Percentiles rank a stretch among this genome's conserved stretches.
Evolutionary conservation across 2,329 filamentous ascomycete species (phyloP).

Genomic region (Xylariaceae sp.): DNA sequence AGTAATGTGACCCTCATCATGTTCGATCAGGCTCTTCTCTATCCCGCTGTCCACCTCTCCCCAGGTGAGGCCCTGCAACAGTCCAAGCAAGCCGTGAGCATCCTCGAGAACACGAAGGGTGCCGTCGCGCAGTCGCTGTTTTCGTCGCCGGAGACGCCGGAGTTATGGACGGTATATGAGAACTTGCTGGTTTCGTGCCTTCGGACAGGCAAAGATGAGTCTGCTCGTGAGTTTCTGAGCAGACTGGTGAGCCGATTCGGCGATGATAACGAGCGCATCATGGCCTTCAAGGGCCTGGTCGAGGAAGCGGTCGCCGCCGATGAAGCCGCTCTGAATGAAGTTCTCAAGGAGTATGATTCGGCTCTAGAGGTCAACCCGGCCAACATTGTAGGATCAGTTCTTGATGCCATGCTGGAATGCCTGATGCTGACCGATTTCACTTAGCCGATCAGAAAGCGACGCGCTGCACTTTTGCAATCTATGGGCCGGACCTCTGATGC

Average conservation of each 20-base stretch:
- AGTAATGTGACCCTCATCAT: slow-evolving; percentile 17
- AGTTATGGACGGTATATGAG: slow-evolving; percentile 81
- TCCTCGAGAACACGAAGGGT: slow-evolving; percentile 50
- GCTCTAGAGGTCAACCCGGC: slow-evolving; percentile 68
- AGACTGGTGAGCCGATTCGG: slow-evolving; percentile 78
- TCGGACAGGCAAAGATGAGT: slow-evolving; percentile 73
- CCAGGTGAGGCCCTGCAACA: slow-evolving; percentile 51
- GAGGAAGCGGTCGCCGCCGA: slow-evolving; percentile 75
- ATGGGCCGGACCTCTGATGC: slow-evolving; percentile 68
- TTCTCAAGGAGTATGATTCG: slow-evolving; percentile 73
- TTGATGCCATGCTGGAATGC: slow-evolving; percentile 3
- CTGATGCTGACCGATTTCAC: slow-evolving; percentile 2
- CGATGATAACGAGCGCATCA: slow-evolving; percentile 73
- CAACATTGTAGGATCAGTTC: slow-evolving; percentile 62
- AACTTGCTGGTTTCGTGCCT: slow-evolving; percentile 81
- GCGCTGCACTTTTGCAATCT: slow-evolving; percentile 71
- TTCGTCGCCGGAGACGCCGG: slow-evolving; percentile 61
- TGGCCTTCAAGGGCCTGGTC: slow-evolving; percentile 75
- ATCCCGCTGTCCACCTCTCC: slow-evolving; percentile 52
- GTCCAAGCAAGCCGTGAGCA: slow-evolving; percentile 55
- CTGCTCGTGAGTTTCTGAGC: slow-evolving; percentile 70
- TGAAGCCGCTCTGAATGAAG: slow-evolving; percentile 57
- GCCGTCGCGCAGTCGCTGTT: slow-evolving; percentile 50
- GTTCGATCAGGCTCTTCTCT: slow-evolving; percentile 42
- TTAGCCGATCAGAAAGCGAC: slow-evolving; percentile 78